Percentiles rank a stretch among this genome's conserved stretches.
Evolutionary conservation across 2,329 filamentous ascomycete genomes (phyloP).

Genomic region (Phialemonium atrogriseum): DNA sequence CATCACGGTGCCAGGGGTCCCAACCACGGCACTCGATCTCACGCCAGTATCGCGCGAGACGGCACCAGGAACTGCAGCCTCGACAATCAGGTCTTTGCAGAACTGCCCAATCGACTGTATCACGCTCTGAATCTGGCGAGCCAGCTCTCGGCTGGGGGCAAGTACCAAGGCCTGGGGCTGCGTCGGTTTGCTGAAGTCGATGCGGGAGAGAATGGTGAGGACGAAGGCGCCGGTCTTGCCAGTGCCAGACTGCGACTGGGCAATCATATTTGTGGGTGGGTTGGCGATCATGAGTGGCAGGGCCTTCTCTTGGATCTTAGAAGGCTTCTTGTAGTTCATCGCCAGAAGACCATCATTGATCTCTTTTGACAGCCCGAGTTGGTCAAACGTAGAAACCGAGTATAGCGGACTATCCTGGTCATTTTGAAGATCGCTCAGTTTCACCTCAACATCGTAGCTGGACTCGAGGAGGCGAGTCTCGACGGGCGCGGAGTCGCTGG

Average conservation of each 20-base stretch:
- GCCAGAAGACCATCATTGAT: slow-evolving; percentile 70
- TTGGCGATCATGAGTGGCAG: slow-evolving; percentile 80
- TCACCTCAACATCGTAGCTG: slow-evolving; percentile 84
- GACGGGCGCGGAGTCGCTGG: slow-evolving; percentile 22
- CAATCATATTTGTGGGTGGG: slow-evolving; percentile 90
- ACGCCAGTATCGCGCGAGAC: slow-evolving; percentile 61
- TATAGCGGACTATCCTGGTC: slow-evolving; percentile 82
- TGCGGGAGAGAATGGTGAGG: slow-evolving; percentile 78
- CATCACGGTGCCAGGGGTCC: slow-evolving; percentile 87
- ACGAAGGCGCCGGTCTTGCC: slow-evolving; percentile 97
- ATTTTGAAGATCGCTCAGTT: slow-evolving; percentile 79
- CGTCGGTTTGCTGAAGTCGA: slow-evolving; percentile 62
- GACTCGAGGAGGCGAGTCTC: slow-evolving; percentile 58
- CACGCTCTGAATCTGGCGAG: slow-evolving; percentile 86
- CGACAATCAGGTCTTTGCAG: slow-evolving; percentile 65
- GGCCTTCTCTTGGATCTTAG: slow-evolving; percentile 95
- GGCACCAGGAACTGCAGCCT: slow-evolving; percentile 75
- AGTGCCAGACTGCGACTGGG: slow-evolving; percentile 97
- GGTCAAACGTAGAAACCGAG: slow-evolving; percentile 75
- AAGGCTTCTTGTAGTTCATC: slow-evolving; percentile 89
- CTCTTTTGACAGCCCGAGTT: slow-evolving; percentile 59
- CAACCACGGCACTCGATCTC: slow-evolving; percentile 74
- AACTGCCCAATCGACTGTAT: slow-evolving; percentile 78
- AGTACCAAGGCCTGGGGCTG: slow-evolving; percentile 81
- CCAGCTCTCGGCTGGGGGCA: slow-evolving; percentile 88